Evolutionary conservation across 441 rosid genomes (phyloP), one percentile per base, ranked within the genome.

Genomic region (Pelargonium cotyledonis): DNA sequence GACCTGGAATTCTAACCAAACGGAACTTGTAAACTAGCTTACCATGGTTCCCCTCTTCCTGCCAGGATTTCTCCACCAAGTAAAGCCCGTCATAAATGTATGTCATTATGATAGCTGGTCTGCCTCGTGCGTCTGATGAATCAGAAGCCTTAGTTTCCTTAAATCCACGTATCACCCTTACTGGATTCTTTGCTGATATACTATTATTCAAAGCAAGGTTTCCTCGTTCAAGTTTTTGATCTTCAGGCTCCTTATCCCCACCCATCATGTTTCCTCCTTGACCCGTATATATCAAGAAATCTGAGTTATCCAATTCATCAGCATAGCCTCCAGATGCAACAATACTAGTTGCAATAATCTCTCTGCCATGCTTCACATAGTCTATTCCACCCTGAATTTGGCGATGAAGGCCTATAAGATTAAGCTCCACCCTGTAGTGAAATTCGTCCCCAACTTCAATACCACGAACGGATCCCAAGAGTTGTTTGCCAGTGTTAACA

Each of bases 361-460:
- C 67, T 2, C 65, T 79, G 51, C 80, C 83, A 26, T 76, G 74
- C 71, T 82, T 88, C 71, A 84, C 41, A 75, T 57, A 90, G 81
- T 95, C 97, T 18, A 95, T 95, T 71, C 99, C 96, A 41, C 83
- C 85, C 71, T 88, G 95, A 68, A 68, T 76, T 10, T 63, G 91
- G 68, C 83, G 91, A 77, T 95, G 97, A 53, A 91, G 83, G 68
- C 97, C 96, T 64, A 95, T 78, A n/a, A 95, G 75, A 79, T 83
- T 84, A 60, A 90, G 89, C 85, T 91, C 99, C 47, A 89, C 80
- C 68, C 93, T 76, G 43, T 86, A 91, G 23, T 82, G 96, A 80
- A 90, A 94, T 78, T 89, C 96, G 68, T 91, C 99, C 29, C 99
- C 97, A 68, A 89, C 83, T 75, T 89, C 96, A 78, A 89, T 82